phyloP scores from a whole-genome alignment of 73 alveolate species.

The Stentor roeselii region DNA sequence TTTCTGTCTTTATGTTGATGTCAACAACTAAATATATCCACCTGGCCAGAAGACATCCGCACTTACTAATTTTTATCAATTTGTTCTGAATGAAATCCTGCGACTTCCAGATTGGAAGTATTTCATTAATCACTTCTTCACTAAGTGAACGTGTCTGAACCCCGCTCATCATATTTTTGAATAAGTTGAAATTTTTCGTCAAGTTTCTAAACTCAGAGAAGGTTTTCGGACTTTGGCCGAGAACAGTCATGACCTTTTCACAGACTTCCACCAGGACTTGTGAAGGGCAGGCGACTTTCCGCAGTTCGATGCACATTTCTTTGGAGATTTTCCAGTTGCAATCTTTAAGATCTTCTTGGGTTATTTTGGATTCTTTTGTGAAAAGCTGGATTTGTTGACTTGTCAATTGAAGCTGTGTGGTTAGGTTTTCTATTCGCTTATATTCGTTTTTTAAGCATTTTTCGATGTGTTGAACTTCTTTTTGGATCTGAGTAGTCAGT shows the following conservation, averaged over 20 bases:
- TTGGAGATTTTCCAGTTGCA: neutral
- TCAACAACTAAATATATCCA: neutral
- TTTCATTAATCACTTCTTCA: neutral
- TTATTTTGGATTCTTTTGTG: neutral
- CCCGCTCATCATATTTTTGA: neutral
- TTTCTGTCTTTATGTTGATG: neutral
- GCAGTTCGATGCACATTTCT: neutral
- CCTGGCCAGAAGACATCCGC: neutral
- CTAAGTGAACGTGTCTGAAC: neutral
- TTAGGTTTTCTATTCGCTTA: neutral
- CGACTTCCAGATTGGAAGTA: neutral
- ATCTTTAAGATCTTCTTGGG: neutral
- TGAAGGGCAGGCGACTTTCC: neutral
- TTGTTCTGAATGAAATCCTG: neutral
- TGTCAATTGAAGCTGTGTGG: neutral
- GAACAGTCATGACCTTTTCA: neutral
- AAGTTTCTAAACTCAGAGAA: neutral
- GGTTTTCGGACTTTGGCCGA: neutral
- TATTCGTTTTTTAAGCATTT: neutral
- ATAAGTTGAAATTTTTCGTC: neutral
- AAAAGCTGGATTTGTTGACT: neutral
- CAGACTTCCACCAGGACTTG: neutral
- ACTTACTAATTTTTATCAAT: neutral
- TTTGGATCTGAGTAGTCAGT: neutral
- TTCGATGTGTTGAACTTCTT: neutral